Evolutionary conservation across 1,139 yeast genomes (phyloP).

Genomic region (Pichia inconspicua): DNA sequence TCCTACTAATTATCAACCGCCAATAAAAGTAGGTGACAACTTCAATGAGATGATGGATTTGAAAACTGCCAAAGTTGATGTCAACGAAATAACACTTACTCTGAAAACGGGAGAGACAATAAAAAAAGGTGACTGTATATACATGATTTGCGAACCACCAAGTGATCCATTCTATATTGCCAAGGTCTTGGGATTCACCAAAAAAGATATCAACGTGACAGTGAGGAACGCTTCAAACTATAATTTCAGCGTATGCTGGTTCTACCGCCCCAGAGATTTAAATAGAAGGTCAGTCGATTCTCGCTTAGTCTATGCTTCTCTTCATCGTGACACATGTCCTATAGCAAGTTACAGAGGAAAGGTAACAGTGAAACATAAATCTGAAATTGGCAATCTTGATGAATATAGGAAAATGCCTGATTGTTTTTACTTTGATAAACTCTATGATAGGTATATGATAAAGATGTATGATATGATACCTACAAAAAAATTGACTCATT

Average conservation of each 20-base stretch:
- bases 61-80: constrained; percentile 23
- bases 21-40: constrained; percentile 15
- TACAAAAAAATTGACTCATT: constrained; percentile 45
- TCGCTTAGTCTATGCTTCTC: constrained; percentile 70
- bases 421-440: constrained; percentile 74
- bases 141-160: constrained; percentile 87
- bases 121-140: constrained; percentile 59
- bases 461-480: constrained; percentile 74
- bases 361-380: constrained; percentile 60
- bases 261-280: constrained; percentile 82
- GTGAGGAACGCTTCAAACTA: constrained; percentile 39
- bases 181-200: constrained; percentile 67
- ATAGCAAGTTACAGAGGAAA: constrained; percentile 68
- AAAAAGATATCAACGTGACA: constrained; percentile 27
- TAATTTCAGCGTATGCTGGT: constrained; percentile 78
- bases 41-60: constrained; percentile 25
- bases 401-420: constrained; percentile 52
- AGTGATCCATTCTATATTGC: constrained; percentile 94
- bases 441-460: constrained; percentile 82
- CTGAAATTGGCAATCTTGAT: constrained; percentile 51
- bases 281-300: constrained; percentile 62
- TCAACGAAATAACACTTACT: constrained; percentile 15
- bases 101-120: constrained; percentile 28
- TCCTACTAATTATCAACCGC: constrained; percentile 30
- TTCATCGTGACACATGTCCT: constrained; percentile 85